These are phyloP conservation scores for Tylopilus sp. DNA, from an alignment of 768 basidiomycete genomes.

Conservation along the genomic window DNA sequence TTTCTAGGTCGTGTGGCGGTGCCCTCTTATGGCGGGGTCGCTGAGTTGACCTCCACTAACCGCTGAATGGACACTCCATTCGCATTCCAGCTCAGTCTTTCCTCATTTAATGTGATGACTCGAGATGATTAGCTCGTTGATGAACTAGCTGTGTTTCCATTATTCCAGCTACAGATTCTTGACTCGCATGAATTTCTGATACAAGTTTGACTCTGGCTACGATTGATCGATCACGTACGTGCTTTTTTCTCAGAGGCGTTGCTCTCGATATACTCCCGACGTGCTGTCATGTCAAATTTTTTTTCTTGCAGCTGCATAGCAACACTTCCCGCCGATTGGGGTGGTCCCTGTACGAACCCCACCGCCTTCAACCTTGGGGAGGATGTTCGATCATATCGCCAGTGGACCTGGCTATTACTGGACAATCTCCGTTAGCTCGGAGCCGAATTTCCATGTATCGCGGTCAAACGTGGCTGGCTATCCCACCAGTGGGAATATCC, in stretches of 20 bases:
- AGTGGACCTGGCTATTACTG: background rate
- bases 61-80: background rate
- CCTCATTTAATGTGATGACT: background rate
- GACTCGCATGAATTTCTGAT: too few species aligned
- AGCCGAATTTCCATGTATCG: background rate
- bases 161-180: too few species aligned
- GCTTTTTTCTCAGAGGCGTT: conserved; percentile 4
- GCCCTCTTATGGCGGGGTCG: background rate
- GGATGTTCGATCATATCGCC: background rate
- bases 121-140: background rate
- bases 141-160: background rate
- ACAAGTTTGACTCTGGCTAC: background rate
- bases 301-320: conserved; percentile 4
- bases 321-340: background rate
- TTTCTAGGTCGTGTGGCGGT: conserved; percentile 15
- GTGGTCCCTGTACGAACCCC: conserved; percentile 19
- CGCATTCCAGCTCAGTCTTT: background rate
- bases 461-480: background rate
- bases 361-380: too few species aligned
- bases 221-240: background rate
- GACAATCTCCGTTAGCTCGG: conserved; percentile 16
- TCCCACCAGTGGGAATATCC: conserved; percentile 25
- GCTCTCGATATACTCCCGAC: background rate
- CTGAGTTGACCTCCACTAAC: conserved; percentile 5
- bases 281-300: conserved; percentile 9